Conservation (phyloP, 1,139 yeast species). For the Sugiyamaella grinbergsii region DNA sequence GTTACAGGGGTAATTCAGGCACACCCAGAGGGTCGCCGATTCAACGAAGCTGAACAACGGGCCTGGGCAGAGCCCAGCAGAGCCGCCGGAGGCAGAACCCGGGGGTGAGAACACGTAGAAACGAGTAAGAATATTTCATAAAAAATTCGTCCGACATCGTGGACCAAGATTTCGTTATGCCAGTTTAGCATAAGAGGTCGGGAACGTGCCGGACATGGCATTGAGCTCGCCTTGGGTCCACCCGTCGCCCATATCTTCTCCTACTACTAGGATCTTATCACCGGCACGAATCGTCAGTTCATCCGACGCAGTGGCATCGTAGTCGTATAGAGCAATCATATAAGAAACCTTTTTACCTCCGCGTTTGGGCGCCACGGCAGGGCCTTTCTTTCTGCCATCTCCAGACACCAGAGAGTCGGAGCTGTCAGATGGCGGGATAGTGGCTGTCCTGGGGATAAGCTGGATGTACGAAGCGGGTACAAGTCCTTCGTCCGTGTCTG, state of each 20-base stretch:
- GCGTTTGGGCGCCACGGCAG: constrained; percentile 80
- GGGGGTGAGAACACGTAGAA: neutral
- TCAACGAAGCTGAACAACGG: constrained; percentile 6
- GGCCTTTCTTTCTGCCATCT: constrained; percentile 54
- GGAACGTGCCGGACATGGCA: constrained; percentile 76
- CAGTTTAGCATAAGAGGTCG: constrained; percentile 63
- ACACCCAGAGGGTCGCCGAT: no score
- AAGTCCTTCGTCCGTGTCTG: constrained; percentile 60
- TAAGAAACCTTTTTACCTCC: constrained; percentile 66
- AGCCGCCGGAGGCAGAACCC: constrained; percentile 18
- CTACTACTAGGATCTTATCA: constrained; percentile 68
- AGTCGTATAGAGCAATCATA: constrained; percentile 77
- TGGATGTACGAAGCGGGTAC: constrained; percentile 88
- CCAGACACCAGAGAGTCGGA: constrained; percentile 25
- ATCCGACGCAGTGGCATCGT: constrained; percentile 78
- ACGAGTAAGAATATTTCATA: neutral
- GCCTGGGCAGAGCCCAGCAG: constrained; percentile 15
- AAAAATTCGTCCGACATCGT: neutral
- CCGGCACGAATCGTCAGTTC: constrained; percentile 75
- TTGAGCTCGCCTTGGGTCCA: constrained; percentile 93
- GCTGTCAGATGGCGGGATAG: constrained; percentile 22
- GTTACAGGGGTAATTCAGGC: constrained; percentile 1
- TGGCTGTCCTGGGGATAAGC: constrained; percentile 34
- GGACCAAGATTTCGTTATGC: neutral
- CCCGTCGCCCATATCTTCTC: constrained; percentile 84